Conservation (phyloP, 345 rosid genomes). For the Pistacia vera region DNA sequence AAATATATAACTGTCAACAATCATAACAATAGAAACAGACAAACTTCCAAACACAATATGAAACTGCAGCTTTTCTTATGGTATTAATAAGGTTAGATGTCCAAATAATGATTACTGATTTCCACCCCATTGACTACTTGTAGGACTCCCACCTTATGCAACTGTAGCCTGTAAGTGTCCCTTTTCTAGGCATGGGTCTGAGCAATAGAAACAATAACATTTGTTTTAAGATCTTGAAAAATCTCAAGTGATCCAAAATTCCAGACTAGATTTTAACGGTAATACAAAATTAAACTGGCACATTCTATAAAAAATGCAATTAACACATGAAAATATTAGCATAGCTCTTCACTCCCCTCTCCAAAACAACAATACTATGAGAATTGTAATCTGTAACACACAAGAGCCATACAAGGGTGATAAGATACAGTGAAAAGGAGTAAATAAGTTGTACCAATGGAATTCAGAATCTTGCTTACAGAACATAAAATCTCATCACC, state of each 20-base stretch:
- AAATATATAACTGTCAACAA: neutral
- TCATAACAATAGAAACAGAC: neutral
- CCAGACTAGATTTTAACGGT: neutral
- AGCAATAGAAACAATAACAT: constrained; percentile 28
- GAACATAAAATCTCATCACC: constrained; percentile 29
- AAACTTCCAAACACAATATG: neutral
- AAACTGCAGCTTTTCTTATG: neutral
- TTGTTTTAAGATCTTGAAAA: constrained; percentile 18
- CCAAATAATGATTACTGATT: neutral
- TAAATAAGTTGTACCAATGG: constrained; percentile 15
- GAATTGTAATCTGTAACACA: constrained; percentile 14
- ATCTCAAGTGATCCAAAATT: constrained; percentile 17
- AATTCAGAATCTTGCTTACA: constrained; percentile 18
- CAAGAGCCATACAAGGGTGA: constrained; percentile 21
- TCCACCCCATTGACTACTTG: constrained; percentile 29
- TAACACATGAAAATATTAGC: neutral
- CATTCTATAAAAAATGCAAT: neutral
- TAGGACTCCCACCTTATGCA: constrained; percentile 28
- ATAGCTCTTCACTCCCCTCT: neutral
- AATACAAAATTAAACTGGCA: constrained; percentile 10
- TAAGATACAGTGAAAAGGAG: constrained; percentile 13
- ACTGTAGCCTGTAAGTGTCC: constrained; percentile 15
- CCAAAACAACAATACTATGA: constrained; percentile 8
- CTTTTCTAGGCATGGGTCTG: constrained; percentile 29
- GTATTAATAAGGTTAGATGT: neutral